Evolutionary conservation across 192 early-diverging fungal genomes (phyloP), one percentile per base, ranked within the genome.

Genomic region (Mortierella alpina): DNA sequence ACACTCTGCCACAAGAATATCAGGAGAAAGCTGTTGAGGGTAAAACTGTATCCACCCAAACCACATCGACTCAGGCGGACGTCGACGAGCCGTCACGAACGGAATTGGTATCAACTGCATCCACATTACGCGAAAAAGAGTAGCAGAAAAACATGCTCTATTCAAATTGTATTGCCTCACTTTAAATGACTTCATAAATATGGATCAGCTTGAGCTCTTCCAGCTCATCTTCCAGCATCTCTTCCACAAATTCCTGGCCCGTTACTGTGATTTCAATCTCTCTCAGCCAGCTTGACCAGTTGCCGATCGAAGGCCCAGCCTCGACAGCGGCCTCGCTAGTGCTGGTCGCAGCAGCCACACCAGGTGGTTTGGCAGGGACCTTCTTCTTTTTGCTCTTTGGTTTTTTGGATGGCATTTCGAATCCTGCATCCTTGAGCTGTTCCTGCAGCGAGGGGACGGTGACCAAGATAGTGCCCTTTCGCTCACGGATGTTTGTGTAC

Each of bases 371-470:
- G 14, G 85, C 66, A 5, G 85, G 83, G 7, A 89, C 63, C 44
- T 86, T 80, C 41, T 67, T 80, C 70, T 79, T 79, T 23, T 79
- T 79, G 49, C 41, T 66, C 59, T 79, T 79, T 14, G 54, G 60
- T 17, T 76, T 83, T 56, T 83, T 76, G 7, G 44, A 42, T 0
- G 66, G 54, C n/a, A 41, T 22, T 9, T 40, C 54, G 17, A 72
- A 53, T 18, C 69, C 86, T 20, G 87, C 87, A 66, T 88, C 88
- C 67, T 79, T 84, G 40, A 90, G 77, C 39, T 90, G 89, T n/a
- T 86, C 89, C 56, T 90, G 75, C 12, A 90, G 72, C 45, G 86
- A 84, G 12, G 89, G 89, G 7, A 87, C 56, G 5, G 87, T 88
- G 22, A 90, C 69, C 3, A 90, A 53, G 7, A 88, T 56, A 2